phyloP scores from a whole-genome alignment of 768 basidiomycete species.

The Solioccasus polychromus region DNA sequence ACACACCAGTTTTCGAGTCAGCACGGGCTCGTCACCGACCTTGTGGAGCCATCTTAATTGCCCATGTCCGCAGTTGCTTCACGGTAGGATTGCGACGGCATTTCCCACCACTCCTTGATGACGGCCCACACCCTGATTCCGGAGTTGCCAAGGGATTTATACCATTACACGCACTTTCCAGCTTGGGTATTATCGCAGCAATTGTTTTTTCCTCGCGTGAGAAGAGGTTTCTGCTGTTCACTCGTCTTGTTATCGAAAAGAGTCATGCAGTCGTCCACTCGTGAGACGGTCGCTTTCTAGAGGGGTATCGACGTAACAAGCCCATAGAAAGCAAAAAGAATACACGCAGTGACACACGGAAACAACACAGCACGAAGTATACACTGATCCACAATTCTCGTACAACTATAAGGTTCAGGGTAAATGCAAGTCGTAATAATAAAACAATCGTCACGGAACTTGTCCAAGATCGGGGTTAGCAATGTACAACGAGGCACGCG shows the following conservation, averaged over 20 bases:
- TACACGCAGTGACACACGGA: too few species aligned
- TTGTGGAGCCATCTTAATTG: not conserved
- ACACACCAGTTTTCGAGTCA: slow-evolving; percentile 6
- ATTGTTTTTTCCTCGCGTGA: too few species aligned
- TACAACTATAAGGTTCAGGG: too few species aligned
- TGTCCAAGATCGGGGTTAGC: slow-evolving; percentile 54
- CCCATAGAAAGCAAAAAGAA: slow-evolving; percentile 1
- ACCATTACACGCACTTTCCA: too few species aligned
- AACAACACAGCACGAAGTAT: slow-evolving; percentile 7
- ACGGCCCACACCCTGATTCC: too few species aligned
- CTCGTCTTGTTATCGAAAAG: not conserved
- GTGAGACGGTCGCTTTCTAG: not conserved
- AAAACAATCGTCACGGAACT: slow-evolving; percentile 10
- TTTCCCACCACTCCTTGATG: too few species aligned
- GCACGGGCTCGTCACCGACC: slow-evolving; percentile 9
- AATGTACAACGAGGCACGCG: slow-evolving; percentile 61
- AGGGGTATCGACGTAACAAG: slow-evolving; percentile 9
- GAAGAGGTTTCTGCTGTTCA: not conserved
- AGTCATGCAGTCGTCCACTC: too few species aligned
- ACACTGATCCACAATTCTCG: slow-evolving; percentile 1
- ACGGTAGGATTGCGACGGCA: slow-evolving; percentile 17
- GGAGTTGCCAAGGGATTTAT: too few species aligned
- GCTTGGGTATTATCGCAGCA: too few species aligned
- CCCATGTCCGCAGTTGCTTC: slow-evolving; percentile 19
- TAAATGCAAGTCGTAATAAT: slow-evolving; percentile 1